Evolutionary conservation across 305 asterid species (phyloP).

Genomic region (Nicotiana rustica): DNA sequence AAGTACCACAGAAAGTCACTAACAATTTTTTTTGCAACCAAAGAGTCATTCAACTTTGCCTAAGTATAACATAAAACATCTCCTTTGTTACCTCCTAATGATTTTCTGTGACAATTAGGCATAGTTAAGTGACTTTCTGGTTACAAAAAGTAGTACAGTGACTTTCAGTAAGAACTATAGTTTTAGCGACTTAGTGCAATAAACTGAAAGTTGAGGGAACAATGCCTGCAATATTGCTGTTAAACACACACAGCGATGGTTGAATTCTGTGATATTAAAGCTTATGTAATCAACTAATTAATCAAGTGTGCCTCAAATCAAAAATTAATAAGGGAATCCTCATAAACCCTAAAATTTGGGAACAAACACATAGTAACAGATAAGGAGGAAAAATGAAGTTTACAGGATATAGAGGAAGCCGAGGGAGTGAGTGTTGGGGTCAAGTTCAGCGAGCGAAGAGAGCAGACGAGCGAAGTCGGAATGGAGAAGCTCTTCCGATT

Average conservation of each 20-base stretch:
- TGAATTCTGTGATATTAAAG: not conserved
- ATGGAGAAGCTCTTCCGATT: conserved; percentile 72
- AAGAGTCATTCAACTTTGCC: too few relatives aligned
- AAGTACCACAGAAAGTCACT: too few relatives aligned
- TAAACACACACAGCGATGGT: conserved; percentile 13
- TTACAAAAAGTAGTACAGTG: too few relatives aligned
- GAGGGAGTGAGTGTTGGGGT: conserved; percentile 76
- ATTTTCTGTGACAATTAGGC: not conserved
- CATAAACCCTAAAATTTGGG: not conserved
- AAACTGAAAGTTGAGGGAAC: not conserved
- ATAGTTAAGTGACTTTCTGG: too few relatives aligned
- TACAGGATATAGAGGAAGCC: conserved; percentile 84
- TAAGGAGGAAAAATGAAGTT: not conserved
- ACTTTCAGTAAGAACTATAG: too few relatives aligned
- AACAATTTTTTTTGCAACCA: too few relatives aligned
- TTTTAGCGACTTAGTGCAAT: not conserved
- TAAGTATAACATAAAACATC: too few relatives aligned
- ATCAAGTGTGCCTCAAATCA: not conserved
- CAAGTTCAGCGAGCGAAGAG: conserved; percentile 72
- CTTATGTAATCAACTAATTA: conserved; percentile 1
- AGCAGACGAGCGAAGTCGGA: conserved; percentile 64
- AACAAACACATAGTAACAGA: not conserved
- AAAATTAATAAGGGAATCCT: not conserved
- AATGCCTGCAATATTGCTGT: not conserved
- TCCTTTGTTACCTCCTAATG: too few relatives aligned